Percentiles rank a stretch among this genome's conserved stretches.
phyloP scores from a whole-genome alignment of 2,329 filamentous ascomycete genomes.

The Davidsoniella virescens region DNA sequence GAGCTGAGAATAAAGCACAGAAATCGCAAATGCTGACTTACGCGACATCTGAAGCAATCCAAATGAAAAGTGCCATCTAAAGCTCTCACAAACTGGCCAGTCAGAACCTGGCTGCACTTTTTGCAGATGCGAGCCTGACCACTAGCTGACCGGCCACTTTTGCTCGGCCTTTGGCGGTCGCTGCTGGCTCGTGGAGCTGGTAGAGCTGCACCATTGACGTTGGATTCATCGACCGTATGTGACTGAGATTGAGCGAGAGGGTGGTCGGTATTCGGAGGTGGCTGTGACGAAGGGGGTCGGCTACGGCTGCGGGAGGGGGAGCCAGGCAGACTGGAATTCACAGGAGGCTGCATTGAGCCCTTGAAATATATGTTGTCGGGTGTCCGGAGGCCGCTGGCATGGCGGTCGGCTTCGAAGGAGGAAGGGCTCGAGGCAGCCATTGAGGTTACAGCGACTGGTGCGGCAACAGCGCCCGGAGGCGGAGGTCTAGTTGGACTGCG shows the following conservation, averaged over 20 bases:
- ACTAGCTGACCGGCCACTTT: conserved; percentile 38
- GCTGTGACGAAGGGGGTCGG: conserved; percentile 7
- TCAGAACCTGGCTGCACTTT: conserved; percentile 76
- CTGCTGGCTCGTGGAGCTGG: conserved; percentile 4
- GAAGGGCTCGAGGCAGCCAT: conserved; percentile 1
- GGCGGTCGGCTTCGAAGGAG: conserved; percentile 9
- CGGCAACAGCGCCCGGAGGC: conserved; percentile 1
- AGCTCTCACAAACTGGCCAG: conserved; percentile 89
- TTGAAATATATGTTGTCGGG: conserved; percentile 10
- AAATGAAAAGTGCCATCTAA: conserved; percentile 88
- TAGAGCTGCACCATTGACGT: not conserved
- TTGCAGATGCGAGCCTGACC: conserved; percentile 54
- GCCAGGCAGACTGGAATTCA: not conserved
- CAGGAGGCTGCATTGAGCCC: conserved; percentile 3
- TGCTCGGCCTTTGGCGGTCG: conserved; percentile 11
- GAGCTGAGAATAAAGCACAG: not conserved
- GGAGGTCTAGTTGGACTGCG: conserved; percentile 10
- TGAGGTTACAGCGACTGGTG: not conserved
- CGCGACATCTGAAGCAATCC: conserved; percentile 94
- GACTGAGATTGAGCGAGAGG: conserved; percentile 6
- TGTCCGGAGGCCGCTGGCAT: conserved; percentile 6
- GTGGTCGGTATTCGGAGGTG: conserved; percentile 2
- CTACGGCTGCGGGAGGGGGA: conserved; percentile 11
- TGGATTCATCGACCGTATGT: conserved; percentile 1
- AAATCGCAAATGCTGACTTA: conserved; percentile 31